Evolutionary conservation across 441 rosid species (phyloP).

Genomic region (Viola pubescens): DNA sequence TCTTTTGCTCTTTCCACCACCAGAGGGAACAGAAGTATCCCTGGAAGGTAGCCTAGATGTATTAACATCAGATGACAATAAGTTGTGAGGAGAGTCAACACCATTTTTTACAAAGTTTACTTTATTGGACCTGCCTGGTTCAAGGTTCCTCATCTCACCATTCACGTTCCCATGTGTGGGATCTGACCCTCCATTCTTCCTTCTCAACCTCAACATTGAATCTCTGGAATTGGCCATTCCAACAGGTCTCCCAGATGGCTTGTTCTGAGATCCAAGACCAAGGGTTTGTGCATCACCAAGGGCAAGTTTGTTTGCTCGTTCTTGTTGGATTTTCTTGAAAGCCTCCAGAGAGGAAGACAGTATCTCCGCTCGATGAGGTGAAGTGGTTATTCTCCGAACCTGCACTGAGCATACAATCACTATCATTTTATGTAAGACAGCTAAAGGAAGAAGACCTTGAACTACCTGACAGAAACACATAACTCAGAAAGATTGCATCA

Average conservation of each 20-base stretch:
- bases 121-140: constrained; percentile 34
- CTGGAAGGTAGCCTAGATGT: constrained; percentile 27
- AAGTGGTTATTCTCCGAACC: constrained; percentile 80
- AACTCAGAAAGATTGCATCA: no score
- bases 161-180: not conserved
- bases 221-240: constrained; percentile 21
- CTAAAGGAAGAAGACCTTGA: not conserved
- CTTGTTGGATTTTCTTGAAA: constrained; percentile 68
- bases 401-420: constrained; percentile 32
- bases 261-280: constrained; percentile 28
- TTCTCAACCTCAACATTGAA: constrained; percentile 27
- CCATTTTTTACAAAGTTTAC: constrained; percentile 30
- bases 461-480: no score
- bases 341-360: constrained; percentile 74
- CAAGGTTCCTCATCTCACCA: constrained; percentile 25
- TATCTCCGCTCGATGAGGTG: constrained; percentile 73
- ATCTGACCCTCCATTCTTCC: constrained; percentile 30
- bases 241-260: constrained; percentile 25
- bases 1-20: constrained; percentile 41
- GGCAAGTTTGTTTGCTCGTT: constrained; percentile 38
- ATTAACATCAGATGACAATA: constrained; percentile 24
- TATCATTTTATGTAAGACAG: constrained; percentile 17
- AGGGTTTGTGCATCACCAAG: constrained; percentile 20
- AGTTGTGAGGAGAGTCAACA: constrained; percentile 22
- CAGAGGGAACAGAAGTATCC: constrained; percentile 27